These are phyloP conservation scores for Ambrosiella cleistominuta DNA, from an alignment of 2,329 filamentous ascomycete species.

Conservation along the genomic window DNA sequence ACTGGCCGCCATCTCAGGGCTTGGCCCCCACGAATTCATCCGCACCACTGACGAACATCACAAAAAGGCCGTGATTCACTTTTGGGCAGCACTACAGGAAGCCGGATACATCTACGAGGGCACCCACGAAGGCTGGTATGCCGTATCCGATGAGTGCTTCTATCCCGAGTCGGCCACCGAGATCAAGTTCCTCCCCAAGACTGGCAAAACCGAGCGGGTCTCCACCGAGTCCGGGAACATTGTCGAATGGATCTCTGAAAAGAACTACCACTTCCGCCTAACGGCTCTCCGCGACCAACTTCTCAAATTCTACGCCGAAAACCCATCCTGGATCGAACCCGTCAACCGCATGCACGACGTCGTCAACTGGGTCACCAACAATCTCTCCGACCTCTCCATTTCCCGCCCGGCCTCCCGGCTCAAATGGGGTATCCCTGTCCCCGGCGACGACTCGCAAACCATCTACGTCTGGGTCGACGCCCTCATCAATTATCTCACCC, in stretches of 20 bases:
- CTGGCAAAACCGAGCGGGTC: constrained; percentile 66
- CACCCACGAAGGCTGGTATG: constrained; percentile 91
- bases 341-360: constrained; percentile 58
- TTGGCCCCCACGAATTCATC: constrained; percentile 65
- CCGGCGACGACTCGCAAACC: constrained; percentile 67
- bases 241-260: constrained; percentile 87
- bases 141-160: constrained; percentile 89
- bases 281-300: constrained; percentile 66
- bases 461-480: constrained; percentile 99
- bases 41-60: constrained; percentile 78
- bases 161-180: constrained; percentile 66
- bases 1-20: constrained; percentile 49
- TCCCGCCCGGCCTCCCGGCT: constrained; percentile 66
- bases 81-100: constrained; percentile 68
- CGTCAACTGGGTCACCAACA: constrained; percentile 54
- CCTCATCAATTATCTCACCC: constrained; percentile 82
- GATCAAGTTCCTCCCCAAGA: constrained; percentile 56
- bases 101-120: constrained; percentile 65
- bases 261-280: constrained; percentile 87
- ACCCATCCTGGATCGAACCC: constrained; percentile 64
- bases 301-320: constrained; percentile 60
- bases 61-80: constrained; percentile 67
- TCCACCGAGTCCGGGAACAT: constrained; percentile 77
- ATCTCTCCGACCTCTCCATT: constrained; percentile 74
- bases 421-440: constrained; percentile 77